Evolutionary conservation across 345 rosid genomes (phyloP).

Genomic region (Pugionium dolabratum): DNA sequence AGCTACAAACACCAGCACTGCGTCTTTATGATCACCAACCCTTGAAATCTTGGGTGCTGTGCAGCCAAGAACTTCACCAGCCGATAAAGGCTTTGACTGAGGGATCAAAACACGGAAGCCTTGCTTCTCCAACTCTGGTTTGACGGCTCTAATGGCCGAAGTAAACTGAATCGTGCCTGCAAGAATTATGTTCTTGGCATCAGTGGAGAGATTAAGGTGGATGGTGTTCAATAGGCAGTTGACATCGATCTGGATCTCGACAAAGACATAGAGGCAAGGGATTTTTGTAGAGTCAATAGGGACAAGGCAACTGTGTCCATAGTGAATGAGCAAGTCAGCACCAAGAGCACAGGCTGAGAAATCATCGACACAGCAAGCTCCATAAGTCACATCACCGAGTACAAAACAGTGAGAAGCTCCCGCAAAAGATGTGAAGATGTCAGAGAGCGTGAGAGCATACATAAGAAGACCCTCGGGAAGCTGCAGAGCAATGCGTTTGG

Average conservation of each 20-base stretch:
- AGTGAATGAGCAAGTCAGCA: constrained; percentile 84
- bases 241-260: constrained; percentile 76
- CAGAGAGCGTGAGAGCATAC: constrained; percentile 85
- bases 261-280: constrained; percentile 91
- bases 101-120: constrained; percentile 78
- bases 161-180: constrained; percentile 94
- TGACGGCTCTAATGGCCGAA: constrained; percentile 78
- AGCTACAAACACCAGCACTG: constrained; percentile 69
- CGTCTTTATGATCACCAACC: constrained; percentile 28
- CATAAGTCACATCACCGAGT: constrained; percentile 89
- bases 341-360: constrained; percentile 69
- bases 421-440: constrained; percentile 72
- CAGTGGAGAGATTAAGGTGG: constrained; percentile 47
- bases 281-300: constrained; percentile 75
- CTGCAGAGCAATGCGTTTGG: constrained; percentile 81
- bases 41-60: constrained; percentile 64
- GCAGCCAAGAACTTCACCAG: constrained; percentile 89
- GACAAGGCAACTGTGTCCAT: constrained; percentile 90
- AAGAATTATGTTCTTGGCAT: constrained; percentile 45
- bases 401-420: constrained; percentile 71
- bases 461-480: constrained; percentile 90
- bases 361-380: constrained; percentile 94
- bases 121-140: constrained; percentile 66
- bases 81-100: constrained; percentile 82
- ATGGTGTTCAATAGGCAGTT: constrained; percentile 55